phyloP scores from a whole-genome alignment of 495 filamentous ascomycete species.

The Aspergillus biplanus region DNA sequence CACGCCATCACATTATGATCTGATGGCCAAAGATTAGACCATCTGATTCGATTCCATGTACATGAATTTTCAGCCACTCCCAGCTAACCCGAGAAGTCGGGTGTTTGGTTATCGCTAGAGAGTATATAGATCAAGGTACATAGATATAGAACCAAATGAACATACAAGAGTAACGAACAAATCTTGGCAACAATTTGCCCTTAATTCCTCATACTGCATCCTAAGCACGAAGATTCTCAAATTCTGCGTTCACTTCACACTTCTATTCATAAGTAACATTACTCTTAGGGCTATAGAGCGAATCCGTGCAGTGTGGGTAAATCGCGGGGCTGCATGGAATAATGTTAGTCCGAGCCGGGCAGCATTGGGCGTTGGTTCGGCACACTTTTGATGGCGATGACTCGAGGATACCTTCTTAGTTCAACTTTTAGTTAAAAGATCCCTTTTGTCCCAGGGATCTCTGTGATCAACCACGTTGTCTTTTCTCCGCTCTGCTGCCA shows the following conservation, averaged over 20 bases:
- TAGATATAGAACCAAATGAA: too few species aligned
- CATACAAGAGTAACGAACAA: too few species aligned
- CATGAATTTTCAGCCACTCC: not conserved
- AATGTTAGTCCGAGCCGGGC: constrained; percentile 14
- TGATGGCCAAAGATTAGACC: not conserved
- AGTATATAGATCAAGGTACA: not conserved
- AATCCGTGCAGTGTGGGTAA: too few species aligned
- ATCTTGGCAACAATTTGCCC: too few species aligned
- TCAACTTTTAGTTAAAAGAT: constrained; percentile 23
- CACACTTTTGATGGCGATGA: constrained; percentile 23
- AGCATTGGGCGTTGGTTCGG: constrained; percentile 19
- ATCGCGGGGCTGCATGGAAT: constrained; percentile 6
- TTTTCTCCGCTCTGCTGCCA: constrained; percentile 28
- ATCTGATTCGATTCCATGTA: constrained; percentile 3
- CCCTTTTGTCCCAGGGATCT: constrained; percentile 31
- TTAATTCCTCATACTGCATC: too few species aligned
- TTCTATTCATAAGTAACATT: too few species aligned
- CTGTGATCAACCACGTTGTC: constrained; percentile 33
- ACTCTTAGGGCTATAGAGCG: too few species aligned
- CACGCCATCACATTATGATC: constrained; percentile 40
- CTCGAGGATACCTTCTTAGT: constrained; percentile 4
- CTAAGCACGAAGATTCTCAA: too few species aligned
- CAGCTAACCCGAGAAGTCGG: too few species aligned
- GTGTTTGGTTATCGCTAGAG: too few species aligned
- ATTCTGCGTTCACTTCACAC: too few species aligned